Conservation (phyloP, 2,329 filamentous ascomycete species). For the Pseudogymnoascus sp. region DNA sequence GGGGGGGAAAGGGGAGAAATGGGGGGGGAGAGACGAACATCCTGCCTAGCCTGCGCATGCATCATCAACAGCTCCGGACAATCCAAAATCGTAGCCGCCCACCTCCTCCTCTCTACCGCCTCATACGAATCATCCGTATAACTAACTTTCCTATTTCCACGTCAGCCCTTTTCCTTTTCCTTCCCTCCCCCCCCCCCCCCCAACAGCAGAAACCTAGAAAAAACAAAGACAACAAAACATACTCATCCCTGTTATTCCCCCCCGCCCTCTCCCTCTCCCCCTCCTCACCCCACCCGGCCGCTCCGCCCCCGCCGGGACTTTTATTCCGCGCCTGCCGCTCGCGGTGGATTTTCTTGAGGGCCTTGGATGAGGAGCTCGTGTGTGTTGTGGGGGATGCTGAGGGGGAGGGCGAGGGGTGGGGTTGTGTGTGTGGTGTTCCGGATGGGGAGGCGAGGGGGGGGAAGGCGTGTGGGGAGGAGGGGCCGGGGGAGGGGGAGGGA, state of each 20-base stretch:
- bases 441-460: too few relatives aligned
- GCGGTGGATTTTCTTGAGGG: too few relatives aligned
- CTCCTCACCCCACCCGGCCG: neutral
- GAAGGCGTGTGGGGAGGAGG: too few relatives aligned
- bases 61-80: slow-evolving; percentile 51
- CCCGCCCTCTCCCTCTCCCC: neutral
- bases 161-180: neutral
- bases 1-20: neutral
- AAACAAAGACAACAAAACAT: neutral
- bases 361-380: too few relatives aligned
- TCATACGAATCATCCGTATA: slow-evolving; percentile 13
- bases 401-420: too few relatives aligned
- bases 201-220: neutral
- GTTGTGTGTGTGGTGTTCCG: too few relatives aligned
- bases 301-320: neutral
- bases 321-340: neutral
- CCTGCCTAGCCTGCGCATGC: slow-evolving; percentile 44
- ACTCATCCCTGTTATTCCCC: neutral
- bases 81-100: slow-evolving; percentile 46
- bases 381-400: too few relatives aligned
- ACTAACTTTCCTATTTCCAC: neutral
- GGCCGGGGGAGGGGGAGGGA: too few relatives aligned
- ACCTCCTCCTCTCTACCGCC: slow-evolving; percentile 36
- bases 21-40: slow-evolving; percentile 36
- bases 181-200: neutral